phyloP scores from a whole-genome alignment of 2,329 filamentous ascomycete genomes.

The Exophiala phaeomuriformis region DNA sequence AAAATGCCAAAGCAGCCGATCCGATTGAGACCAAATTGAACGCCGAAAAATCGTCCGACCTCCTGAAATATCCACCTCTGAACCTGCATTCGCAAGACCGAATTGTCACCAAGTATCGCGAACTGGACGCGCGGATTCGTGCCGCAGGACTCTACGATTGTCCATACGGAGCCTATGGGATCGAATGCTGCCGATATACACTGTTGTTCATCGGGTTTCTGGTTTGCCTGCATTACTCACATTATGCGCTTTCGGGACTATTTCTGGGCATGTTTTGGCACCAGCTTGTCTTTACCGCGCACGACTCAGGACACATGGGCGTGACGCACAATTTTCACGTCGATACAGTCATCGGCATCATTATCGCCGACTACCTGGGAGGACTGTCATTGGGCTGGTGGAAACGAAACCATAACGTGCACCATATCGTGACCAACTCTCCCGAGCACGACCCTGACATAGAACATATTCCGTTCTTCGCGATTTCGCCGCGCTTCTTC shows the following conservation, averaged over 20 bases:
- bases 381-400: conserved; percentile 93
- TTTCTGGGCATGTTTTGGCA: conserved; percentile 86
- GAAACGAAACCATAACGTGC: conserved; percentile 93
- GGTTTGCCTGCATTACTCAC: conserved; percentile 52
- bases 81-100: conserved; percentile 65
- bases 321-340: conserved; percentile 84
- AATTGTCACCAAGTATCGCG: conserved; percentile 76
- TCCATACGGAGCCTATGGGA: conserved; percentile 70
- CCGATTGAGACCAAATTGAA: conserved; percentile 17
- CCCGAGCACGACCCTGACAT: conserved; percentile 96
- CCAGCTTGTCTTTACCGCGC: conserved; percentile 85
- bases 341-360: conserved; percentile 79
- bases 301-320: conserved; percentile 95
- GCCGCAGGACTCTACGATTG: conserved; percentile 74
- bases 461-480: conserved; percentile 82
- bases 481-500: conserved; percentile 74
- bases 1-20: not conserved
- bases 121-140: conserved; percentile 62
- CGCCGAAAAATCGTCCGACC: conserved; percentile 16
- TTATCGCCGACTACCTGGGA: conserved; percentile 82
- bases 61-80: conserved; percentile 65
- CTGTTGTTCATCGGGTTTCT: conserved; percentile 59
- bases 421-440: conserved; percentile 92
- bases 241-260: conserved; percentile 63
- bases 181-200: conserved; percentile 66